A percentile compares a stretch with the other conserved stretches of the same genome.
Conservation (phyloP, 306 rosid genomes). For the Castanea mollissima region DNA sequence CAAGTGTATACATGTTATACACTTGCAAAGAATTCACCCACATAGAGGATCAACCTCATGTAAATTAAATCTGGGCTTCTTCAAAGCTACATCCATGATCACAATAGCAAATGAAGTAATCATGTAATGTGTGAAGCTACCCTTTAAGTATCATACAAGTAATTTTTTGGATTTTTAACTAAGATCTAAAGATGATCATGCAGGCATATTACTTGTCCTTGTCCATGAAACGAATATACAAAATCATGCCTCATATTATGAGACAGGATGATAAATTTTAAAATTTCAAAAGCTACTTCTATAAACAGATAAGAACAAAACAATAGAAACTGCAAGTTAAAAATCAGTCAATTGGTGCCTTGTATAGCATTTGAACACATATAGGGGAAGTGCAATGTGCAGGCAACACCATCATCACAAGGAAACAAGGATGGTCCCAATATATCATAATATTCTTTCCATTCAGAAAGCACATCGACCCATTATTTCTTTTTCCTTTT, state of each 20-base stretch:
- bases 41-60: background rate
- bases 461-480: background rate
- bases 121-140: background rate
- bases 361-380: background rate
- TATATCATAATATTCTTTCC: background rate
- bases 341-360: background rate
- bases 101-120: background rate
- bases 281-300: background rate
- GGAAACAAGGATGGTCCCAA: background rate
- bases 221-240: slow-evolving; percentile 3
- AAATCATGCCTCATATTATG: background rate
- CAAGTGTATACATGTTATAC: slow-evolving; percentile 2
- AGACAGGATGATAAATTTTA: background rate
- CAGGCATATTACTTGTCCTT: background rate
- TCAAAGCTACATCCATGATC: background rate
- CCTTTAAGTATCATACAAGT: background rate
- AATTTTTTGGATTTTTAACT: background rate
- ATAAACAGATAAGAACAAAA: background rate
- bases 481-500: background rate
- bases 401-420: background rate
- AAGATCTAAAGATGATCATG: background rate
- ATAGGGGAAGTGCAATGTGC: background rate
- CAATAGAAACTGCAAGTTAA: background rate
- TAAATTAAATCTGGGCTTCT: background rate
- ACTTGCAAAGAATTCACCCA: background rate